Base-by-base conservation (phyloP, 345 rosid genomes). In the Arabis alpina region DNA sequence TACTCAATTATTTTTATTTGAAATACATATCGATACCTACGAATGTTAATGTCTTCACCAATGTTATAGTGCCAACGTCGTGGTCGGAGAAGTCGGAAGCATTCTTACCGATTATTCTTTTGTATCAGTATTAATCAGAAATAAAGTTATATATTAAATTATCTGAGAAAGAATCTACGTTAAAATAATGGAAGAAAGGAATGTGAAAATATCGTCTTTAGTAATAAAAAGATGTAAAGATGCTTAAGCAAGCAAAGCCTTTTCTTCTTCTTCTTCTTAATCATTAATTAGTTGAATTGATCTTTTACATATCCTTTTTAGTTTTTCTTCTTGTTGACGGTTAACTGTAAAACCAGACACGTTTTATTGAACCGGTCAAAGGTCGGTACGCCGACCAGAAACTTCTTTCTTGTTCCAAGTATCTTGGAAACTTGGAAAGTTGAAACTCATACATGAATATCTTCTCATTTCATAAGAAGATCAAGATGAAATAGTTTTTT, bases 61-160 rank as follows among this genome's bases (percentile, higher is more conserved):
- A 75, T 61, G 5, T 54, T 62, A 10, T 48, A 69, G 24, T 75
- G 79, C 64, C 74, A 69, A 10, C 40, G 60, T 75, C 60, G 60
- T 54, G 74, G 70, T 45, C 64, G 47, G 74, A 67, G 37, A 51
- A 50, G 73, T 37, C 63, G n/a, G 51, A 37, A 75, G 44, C 64
- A 37, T 54, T 68, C 54, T 48, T 10, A 19, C 59, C 65, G 61
- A 50, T 65, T 66, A 74, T 66, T 74, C 68, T 66, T 66, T 15
- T 36, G 40, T 51, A n/a, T 48, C 23, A 19, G 23, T 0, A 19
- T 19, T 19, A 19, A 19, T 19, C 23, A 19, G 23, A 19, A 19
- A 19, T 19, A 19, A 19, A 19, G 23, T 19, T 19, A 19, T 19
- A 19, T 19, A 19, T 36, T 36, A 36, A 8, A 37, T 50, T 52